Conservation (phyloP, 2,329 filamentous ascomycete species). For the Chrysoporthe deuterocubensis region DNA sequence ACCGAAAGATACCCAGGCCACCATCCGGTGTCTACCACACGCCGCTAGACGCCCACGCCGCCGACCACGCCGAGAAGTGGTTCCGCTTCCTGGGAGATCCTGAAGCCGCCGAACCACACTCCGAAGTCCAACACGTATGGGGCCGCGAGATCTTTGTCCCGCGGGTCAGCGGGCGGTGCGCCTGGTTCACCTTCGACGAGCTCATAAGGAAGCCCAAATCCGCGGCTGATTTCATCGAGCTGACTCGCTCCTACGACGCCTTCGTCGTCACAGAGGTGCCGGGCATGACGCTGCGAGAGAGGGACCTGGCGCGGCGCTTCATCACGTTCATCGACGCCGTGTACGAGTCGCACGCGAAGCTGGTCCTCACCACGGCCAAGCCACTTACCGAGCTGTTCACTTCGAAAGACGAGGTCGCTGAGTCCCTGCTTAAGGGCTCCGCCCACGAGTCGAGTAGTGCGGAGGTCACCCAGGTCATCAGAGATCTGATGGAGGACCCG, state of each 20-base stretch:
- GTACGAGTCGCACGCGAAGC: conserved; percentile 90
- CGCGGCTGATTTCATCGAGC: conserved; percentile 92
- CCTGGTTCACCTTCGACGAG: conserved; percentile 91
- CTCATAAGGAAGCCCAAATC: conserved; percentile 87
- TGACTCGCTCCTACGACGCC: conserved; percentile 86
- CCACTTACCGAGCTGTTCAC: conserved; percentile 87
- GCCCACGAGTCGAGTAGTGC: conserved; percentile 46
- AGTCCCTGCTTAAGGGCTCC: conserved; percentile 57
- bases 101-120: conserved; percentile 73
- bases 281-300: conserved; percentile 83
- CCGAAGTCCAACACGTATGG: conserved; percentile 85
- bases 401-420: conserved; percentile 69
- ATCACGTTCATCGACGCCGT: conserved; percentile 98
- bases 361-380: conserved; percentile 88
- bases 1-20: conserved; percentile 93
- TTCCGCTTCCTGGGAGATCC: conserved; percentile 92
- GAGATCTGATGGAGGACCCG: conserved; percentile 83
- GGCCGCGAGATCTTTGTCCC: conserved; percentile 89
- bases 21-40: conserved; percentile 94
- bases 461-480: conserved; percentile 71
- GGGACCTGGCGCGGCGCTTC: conserved; percentile 88
- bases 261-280: conserved; percentile 93
- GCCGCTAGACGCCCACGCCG: conserved; percentile 77
- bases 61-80: conserved; percentile 89
- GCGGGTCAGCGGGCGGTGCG: conserved; percentile 82